Base-by-base conservation (phyloP, 768 basidiomycete genomes). In the Pleurotus platypus region DNA sequence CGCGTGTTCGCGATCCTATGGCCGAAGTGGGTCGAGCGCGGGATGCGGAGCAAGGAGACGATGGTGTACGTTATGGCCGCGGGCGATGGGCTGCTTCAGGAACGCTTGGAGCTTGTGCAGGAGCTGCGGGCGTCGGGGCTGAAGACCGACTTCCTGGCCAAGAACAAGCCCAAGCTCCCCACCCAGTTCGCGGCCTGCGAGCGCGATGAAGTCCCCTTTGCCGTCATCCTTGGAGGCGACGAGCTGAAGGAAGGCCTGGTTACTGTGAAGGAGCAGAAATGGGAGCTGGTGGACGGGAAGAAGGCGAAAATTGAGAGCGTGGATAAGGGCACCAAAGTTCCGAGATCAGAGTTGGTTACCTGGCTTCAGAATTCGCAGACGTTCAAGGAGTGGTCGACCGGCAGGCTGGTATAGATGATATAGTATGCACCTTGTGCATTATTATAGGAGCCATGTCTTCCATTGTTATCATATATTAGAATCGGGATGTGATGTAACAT, bases 121-220 rank as follows among this genome's bases (percentile, higher is more conserved):
- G 85, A 92, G 71, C 72, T 98, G 54, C 81, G 96, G 64, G 89
- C 84, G 58, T 87, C 84, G 7, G 95, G 94, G 0, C 89, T 98
- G 71, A 92, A 94, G 93, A 82, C 90, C 57, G 97, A 98, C 70
- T 98, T 93, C 75, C 75, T 94, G 63, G 90, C 92, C 59, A 98
- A 97, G 71, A 84, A 76, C 55, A 98, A 97, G 68, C 95, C 97
- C 0, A 98, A 98, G 69, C 70, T 93, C 35, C 79, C 80, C 0
- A 78, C 84, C 2, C 96, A 99, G 66, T 98, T 96, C 67, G 90
- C 90, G 18, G 87, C 88, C 1, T 90, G 90, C 26, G 97, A 97
- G 73, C 86, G 77, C 67, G 95, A 98, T 65, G 88, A 92, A 61
- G 92, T 92, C 42, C 96, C 95, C 0, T 97, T 93, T 70, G 94